Conservation (phyloP, 2,329 filamentous ascomycete genomes). For the Aureobasidium musti region DNA sequence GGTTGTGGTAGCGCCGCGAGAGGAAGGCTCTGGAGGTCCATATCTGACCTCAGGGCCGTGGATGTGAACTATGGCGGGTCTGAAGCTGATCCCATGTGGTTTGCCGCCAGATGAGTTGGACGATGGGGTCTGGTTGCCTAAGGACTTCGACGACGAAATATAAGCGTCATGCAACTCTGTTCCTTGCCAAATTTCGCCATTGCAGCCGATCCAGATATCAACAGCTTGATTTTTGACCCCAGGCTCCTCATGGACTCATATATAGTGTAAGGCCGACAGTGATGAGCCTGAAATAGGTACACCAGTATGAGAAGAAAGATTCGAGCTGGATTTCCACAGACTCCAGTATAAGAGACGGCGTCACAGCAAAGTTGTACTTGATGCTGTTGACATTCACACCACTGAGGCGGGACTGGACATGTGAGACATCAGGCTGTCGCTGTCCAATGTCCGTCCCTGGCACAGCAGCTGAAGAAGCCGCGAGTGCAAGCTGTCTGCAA, state of each 20-base stretch:
- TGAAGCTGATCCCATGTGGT: neutral
- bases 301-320: too few species aligned
- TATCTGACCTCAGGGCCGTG: neutral
- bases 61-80: neutral
- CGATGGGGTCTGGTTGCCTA: neutral
- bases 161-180: neutral
- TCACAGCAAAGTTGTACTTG: too few species aligned
- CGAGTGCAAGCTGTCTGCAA: neutral
- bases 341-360: too few species aligned
- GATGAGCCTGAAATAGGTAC: too few species aligned
- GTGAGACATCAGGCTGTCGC: neutral
- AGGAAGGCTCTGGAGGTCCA: neutral
- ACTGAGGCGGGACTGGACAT: neutral
- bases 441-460: neutral
- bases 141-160: neutral
- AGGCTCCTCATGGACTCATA: neutral
- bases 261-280: too few species aligned
- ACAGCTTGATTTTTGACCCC: neutral
- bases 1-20: neutral
- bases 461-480: neutral
- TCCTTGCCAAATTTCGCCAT: neutral
- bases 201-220: neutral
- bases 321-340: too few species aligned
- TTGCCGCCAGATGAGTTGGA: neutral
- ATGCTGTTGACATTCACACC: too few species aligned